phyloP scores from a whole-genome alignment of 2,329 filamentous ascomycete species.

The Tolypocladium amazonense region DNA sequence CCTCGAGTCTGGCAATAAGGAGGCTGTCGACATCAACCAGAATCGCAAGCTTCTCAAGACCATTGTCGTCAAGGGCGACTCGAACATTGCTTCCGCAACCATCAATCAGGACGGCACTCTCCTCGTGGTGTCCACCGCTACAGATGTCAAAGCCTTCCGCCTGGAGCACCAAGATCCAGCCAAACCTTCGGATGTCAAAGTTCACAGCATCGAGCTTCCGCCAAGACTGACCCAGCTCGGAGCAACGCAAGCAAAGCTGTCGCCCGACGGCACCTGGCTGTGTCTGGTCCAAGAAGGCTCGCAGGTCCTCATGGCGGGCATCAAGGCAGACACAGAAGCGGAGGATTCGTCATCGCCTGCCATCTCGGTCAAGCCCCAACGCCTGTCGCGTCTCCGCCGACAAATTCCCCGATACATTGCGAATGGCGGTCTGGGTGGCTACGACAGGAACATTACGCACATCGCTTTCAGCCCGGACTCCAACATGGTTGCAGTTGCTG shows the following conservation, averaged over 20 bases:
- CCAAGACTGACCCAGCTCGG: constrained; percentile 46
- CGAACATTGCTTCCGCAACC: constrained; percentile 67
- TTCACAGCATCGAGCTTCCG: constrained; percentile 61
- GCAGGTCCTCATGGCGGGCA: constrained; percentile 36
- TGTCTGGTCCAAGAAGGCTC: constrained; percentile 52
- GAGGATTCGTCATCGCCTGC: constrained; percentile 6
- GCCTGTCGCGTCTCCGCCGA: constrained; percentile 41
- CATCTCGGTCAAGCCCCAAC: constrained; percentile 28
- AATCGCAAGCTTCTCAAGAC: constrained; percentile 59
- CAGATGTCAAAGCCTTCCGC: constrained; percentile 68
- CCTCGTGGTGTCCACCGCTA: constrained; percentile 64
- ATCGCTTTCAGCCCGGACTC: constrained; percentile 72
- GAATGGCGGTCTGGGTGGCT: constrained; percentile 60
- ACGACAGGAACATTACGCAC: constrained; percentile 66
- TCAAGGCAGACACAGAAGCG: constrained; percentile 10
- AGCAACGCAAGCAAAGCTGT: constrained; percentile 59
- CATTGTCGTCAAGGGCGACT: constrained; percentile 61
- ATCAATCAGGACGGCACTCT: constrained; percentile 63
- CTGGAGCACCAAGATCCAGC: constrained; percentile 41
- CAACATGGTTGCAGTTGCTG: constrained; percentile 65
- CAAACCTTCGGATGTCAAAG: constrained; percentile 49
- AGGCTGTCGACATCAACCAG: constrained; percentile 32
- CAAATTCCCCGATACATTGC: constrained; percentile 42
- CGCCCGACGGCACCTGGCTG: constrained; percentile 61
- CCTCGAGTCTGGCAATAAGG: constrained; percentile 27